Evolutionary conservation across 2,329 filamentous ascomycete genomes (phyloP), one percentile per base, ranked within the genome.

Genomic region (Colletotrichum lupini): DNA sequence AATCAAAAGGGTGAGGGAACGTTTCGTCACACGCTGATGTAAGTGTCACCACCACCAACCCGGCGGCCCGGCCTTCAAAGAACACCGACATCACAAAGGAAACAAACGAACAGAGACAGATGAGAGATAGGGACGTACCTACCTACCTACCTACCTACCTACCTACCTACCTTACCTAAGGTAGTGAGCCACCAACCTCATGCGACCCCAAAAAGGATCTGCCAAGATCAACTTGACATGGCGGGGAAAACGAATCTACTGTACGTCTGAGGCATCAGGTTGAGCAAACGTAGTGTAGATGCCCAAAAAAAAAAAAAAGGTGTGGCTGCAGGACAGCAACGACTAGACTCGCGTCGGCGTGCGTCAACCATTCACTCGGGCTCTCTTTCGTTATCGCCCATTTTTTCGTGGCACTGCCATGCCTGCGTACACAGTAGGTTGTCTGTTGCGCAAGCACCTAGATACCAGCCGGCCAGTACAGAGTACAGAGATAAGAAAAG

Each of bases 321-420:
- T 68, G 69, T 72, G 69, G 65, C 69, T 72, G 69, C 65, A 72
- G 58, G 66, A 62, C 7, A 12, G 64, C 32, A 14, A 16, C 28
- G 32, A 60, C 24, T 49, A 49, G 42, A 49, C 42, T 49, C 42
- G 42, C 3, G 32, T 35, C 32, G 32, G 11, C 32, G 32, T 35
- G 4, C 19, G 42, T 8, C 19, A 30, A 58, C 26, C 24, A 30
- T 5, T 19, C 16, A 4, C n/a, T 46, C 61, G 61, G 49, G 5
- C 19, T 5, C n/a, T 42, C 30, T 9, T 30, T 37, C 65, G 42
- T 53, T 32, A 52, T 28, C 30, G 5, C 7, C 22, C 26, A 37
- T 16, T 6, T 7, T 42, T 42, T 16, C 14, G 37, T 42, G 37
- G 37, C 5, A 16, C 37, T 42, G 37, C 37, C 37, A 19, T 16